Evolutionary conservation across 164 flowering plant genomes (phyloP), one percentile per base, ranked within the genome.

Genomic region (Tetracentron sinense): DNA sequence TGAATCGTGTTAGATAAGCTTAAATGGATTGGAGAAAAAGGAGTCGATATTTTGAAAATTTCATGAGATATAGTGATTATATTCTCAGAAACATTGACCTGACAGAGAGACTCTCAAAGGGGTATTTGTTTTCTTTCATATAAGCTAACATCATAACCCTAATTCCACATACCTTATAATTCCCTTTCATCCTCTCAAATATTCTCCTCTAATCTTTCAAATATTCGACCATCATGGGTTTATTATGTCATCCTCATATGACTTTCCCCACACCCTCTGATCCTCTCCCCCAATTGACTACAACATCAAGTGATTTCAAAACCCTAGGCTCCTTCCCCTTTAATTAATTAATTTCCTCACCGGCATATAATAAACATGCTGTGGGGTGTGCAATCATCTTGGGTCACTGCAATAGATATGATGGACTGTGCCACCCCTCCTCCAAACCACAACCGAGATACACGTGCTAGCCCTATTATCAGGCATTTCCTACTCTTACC

Each of bases 151-250:
- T 71, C 53, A 58, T 55, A 73, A 69, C 68, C 76, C 77, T 76
- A 78, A 83, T 62, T 66, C 74, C 68, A 72, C 63, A 69, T 69
- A 70, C 74, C 81, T 82, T 83, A 83, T 79, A 77, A 81, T 81
- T 83, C 88, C 84, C 82, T 75, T 74, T 78, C 86, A 81, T 81
- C 56, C 83, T 84, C 90, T 89, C 79, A 87, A 81, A 88, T 85
- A 87, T 87, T 84, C 90, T 71, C 76, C 81, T 67, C 81, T 76
- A 75, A 74, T 72, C 69, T 76, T 72, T 79, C 78, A 74, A 72
- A 83, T 75, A 73, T 83, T 81, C 80, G 70, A 78, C 71, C 73
- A 68, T 74, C 71, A 60, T 70, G 73, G 75, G 72, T 74, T 74
- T 75, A 79, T 76, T 74, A 69, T 81, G 81, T 78, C 82, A 67